These are phyloP conservation scores for Exophiala dermatitidis DNA, from an alignment of 2,329 filamentous ascomycete genomes.

Conservation along the genomic window DNA sequence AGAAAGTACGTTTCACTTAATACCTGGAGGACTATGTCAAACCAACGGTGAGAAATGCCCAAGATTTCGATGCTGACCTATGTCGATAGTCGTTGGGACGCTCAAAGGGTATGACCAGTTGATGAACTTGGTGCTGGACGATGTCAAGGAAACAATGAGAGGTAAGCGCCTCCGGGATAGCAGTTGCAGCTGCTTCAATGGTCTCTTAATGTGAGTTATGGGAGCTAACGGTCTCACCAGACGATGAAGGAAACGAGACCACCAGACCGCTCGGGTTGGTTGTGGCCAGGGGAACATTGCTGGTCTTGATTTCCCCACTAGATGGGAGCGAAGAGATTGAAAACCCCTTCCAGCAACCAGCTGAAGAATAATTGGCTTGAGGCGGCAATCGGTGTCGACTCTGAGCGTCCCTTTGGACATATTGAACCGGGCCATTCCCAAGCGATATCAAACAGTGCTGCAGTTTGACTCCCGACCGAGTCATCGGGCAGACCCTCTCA, in stretches of 20 bases:
- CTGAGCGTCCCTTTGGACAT: too few species aligned
- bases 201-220: background rate
- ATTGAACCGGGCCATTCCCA: too few species aligned
- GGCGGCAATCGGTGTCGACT: too few species aligned
- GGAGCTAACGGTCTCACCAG: constrained; percentile 40
- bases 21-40: too few species aligned
- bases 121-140: constrained; percentile 95
- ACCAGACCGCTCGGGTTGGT: constrained; percentile 75
- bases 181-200: background rate
- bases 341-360: constrained; percentile 78
- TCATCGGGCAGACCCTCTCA: too few species aligned
- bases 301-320: constrained; percentile 85
- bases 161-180: constrained; percentile 49
- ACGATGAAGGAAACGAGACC: constrained; percentile 85
- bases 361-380: constrained; percentile 46
- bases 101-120: constrained; percentile 94
- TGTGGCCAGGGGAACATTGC: constrained; percentile 82
- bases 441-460: too few species aligned
- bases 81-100: constrained; percentile 64
- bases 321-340: constrained; percentile 94
- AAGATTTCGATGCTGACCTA: constrained; percentile 4
- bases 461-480: too few species aligned
- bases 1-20: constrained; percentile 56
- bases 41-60: too few species aligned
- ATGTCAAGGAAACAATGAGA: constrained; percentile 82